Conservation (phyloP, 306 rosid genomes). For the Rosa rugosa region DNA sequence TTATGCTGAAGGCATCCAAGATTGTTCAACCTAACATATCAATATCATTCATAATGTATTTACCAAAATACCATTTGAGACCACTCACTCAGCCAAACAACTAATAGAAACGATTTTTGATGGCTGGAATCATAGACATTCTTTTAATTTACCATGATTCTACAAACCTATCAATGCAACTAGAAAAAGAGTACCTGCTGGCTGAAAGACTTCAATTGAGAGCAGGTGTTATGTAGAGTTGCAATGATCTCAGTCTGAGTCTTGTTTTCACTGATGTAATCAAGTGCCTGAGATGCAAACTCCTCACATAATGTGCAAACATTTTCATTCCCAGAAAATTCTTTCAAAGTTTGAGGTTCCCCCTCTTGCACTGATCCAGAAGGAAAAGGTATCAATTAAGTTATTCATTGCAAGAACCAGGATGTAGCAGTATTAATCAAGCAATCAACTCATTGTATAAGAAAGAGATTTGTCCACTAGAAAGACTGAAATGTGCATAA, state of each 20-base stretch:
- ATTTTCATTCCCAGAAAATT: constrained; percentile 29
- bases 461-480: background rate
- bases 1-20: background rate
- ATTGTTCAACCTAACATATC: background rate
- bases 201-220: constrained; percentile 38
- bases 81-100: background rate
- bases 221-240: constrained; percentile 50
- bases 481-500: background rate
- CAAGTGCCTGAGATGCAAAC: constrained; percentile 62
- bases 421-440: background rate
- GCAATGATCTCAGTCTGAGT: constrained; percentile 67
- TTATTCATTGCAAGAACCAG: background rate
- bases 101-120: background rate
- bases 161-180: background rate
- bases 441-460: background rate
- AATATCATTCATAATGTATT: background rate
- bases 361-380: constrained; percentile 37
- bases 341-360: constrained; percentile 22
- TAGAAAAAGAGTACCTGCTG: constrained; percentile 43
- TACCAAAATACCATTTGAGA: background rate
- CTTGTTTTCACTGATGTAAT: constrained; percentile 60
- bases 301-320: constrained; percentile 76
- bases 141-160: background rate
- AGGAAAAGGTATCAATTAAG: background rate
- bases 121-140: background rate